phyloP scores from a whole-genome alignment of 352 stramenopile species.

The Phytophthora melonis region DNA sequence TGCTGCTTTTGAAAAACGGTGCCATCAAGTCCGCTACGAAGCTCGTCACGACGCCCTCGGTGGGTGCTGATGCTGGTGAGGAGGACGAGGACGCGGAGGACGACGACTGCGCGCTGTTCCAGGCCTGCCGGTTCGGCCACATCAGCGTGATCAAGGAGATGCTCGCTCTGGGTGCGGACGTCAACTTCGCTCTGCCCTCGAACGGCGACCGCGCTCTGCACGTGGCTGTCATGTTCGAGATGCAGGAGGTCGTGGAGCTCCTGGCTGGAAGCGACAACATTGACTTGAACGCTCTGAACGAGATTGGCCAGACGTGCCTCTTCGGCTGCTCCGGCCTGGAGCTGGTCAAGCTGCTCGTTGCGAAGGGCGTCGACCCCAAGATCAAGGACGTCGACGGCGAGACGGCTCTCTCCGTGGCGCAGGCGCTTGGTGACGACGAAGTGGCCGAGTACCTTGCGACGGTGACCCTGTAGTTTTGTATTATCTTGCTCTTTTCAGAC shows the following conservation, averaged over 20 bases:
- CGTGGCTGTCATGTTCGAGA: conserved; percentile 87
- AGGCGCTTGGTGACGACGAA: conserved; percentile 80
- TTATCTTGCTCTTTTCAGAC: conserved; percentile 3
- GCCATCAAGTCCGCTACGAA: conserved; percentile 73
- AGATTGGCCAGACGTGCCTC: conserved; percentile 77
- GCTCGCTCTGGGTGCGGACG: conserved; percentile 68
- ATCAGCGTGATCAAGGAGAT: conserved; percentile 81
- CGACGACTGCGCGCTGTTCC: conserved; percentile 80
- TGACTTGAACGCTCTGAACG: conserved; percentile 76
- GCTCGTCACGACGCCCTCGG: conserved; percentile 58
- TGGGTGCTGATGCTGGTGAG: conserved; percentile 46
- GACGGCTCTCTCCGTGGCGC: conserved; percentile 74
- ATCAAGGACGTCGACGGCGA: conserved; percentile 74
- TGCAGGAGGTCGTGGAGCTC: conserved; percentile 82
- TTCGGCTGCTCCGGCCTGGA: conserved; percentile 85
- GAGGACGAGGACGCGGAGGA: conserved; percentile 52
- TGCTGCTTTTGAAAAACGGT: conserved; percentile 78
- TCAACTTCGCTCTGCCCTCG: conserved; percentile 74
- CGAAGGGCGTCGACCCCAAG: conserved; percentile 70
- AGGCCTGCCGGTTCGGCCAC: conserved; percentile 78
- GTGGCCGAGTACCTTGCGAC: conserved; percentile 71
- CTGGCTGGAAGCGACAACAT: conserved; percentile 60
- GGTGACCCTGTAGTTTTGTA: conserved; percentile 40
- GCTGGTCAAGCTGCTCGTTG: conserved; percentile 67
- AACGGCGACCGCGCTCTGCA: conserved; percentile 80